These are phyloP conservation scores for Talaromyces funiculosus DNA, from an alignment of 2,329 filamentous ascomycete species.

Conservation along the genomic window DNA sequence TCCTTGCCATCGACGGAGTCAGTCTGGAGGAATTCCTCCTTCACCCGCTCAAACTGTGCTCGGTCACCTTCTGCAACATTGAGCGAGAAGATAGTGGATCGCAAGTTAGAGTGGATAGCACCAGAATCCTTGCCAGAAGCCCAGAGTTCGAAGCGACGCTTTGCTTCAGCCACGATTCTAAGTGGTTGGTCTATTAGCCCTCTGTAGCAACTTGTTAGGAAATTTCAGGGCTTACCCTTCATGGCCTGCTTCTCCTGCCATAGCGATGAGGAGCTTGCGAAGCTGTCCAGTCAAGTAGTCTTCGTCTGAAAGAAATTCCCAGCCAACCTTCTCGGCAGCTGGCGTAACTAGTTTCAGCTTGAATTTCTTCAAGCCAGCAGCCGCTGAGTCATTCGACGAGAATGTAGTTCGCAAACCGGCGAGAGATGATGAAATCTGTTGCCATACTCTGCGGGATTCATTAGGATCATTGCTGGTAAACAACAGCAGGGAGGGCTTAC, in stretches of 20 bases:
- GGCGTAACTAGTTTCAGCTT: conserved; percentile 68
- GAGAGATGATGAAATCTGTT: conserved; percentile 72
- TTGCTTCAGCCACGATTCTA: conserved; percentile 66
- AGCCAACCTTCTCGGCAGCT: conserved; percentile 74
- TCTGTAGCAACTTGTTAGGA: neutral
- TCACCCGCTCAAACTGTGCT: conserved; percentile 66
- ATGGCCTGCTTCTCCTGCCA: conserved; percentile 72
- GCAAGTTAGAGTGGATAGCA: conserved; percentile 75
- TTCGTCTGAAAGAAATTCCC: conserved; percentile 73
- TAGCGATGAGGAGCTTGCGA: conserved; percentile 71
- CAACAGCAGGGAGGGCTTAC: conserved; percentile 31
- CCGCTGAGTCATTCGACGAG: conserved; percentile 65
- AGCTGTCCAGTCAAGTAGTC: conserved; percentile 77
- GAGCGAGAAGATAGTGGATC: conserved; percentile 72
- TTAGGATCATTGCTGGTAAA: neutral
- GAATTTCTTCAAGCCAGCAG: conserved; percentile 70
- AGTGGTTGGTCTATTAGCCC: conserved; percentile 4
- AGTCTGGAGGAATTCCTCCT: conserved; percentile 77
- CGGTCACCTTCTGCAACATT: conserved; percentile 67
- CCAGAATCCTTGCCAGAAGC: conserved; percentile 58
- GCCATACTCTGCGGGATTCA: conserved; percentile 61
- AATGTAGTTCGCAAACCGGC: conserved; percentile 79
- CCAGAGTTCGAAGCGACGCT: conserved; percentile 76
- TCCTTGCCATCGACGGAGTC: conserved; percentile 88
- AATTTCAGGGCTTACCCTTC: conserved; percentile 52